phyloP scores from a whole-genome alignment of 768 basidiomycete species.

The Kwoniella shandongensis region DNA sequence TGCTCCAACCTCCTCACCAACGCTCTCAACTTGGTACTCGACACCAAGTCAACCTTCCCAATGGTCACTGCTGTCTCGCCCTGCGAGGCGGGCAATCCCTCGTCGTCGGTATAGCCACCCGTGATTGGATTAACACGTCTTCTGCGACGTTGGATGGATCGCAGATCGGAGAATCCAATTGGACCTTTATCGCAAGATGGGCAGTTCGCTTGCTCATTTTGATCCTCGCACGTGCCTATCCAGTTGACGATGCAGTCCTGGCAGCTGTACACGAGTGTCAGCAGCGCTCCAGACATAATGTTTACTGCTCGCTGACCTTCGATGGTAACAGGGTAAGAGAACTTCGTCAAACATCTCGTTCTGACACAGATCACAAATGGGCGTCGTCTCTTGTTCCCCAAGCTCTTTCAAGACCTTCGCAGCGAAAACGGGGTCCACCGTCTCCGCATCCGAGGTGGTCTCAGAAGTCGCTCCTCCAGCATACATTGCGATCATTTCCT shows the following conservation, averaged over 20 bases:
- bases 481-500: conserved; percentile 47
- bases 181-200: conserved; percentile 65
- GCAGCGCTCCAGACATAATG: conserved; percentile 62
- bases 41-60: conserved; percentile 77
- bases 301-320: conserved; percentile 51
- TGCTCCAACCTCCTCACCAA: conserved; percentile 69
- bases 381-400: conserved; percentile 34
- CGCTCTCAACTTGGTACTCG: conserved; percentile 88
- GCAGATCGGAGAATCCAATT: conserved; percentile 42
- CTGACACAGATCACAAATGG: conserved; percentile 54
- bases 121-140: conserved; percentile 40
- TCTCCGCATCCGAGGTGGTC: conserved; percentile 51
- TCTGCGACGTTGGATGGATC: conserved; percentile 38
- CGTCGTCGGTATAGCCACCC: conserved; percentile 24
- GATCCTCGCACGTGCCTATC: conserved; percentile 68
- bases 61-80: conserved; percentile 58
- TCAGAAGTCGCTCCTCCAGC: conserved; percentile 49
- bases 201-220: conserved; percentile 69
- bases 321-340: conserved; percentile 49
- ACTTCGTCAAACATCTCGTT: conserved; percentile 62
- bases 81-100: conserved; percentile 16
- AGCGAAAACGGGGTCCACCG: conserved; percentile 50
- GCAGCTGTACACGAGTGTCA: conserved; percentile 58
- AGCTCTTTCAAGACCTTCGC: conserved; percentile 60
- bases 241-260: conserved; percentile 84